Conservation (phyloP, 2,329 filamentous ascomycete genomes). For the Pyrenochaeta sp. region DNA sequence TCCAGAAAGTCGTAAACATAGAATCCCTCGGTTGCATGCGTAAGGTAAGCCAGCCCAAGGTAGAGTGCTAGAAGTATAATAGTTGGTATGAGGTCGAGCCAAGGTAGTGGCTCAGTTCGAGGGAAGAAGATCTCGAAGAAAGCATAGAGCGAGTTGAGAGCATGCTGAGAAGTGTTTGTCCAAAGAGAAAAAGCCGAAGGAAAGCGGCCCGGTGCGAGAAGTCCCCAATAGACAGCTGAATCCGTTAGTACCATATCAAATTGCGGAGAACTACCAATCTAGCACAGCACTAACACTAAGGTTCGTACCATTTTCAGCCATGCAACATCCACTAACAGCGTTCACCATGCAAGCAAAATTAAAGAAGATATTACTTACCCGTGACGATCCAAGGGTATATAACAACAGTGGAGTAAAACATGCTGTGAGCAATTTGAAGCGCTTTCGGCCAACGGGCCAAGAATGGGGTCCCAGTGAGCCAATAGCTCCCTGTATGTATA, state of each 20-base stretch:
- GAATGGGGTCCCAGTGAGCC: conserved; percentile 47
- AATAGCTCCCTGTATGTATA: conserved; percentile 74
- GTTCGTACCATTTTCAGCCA: background rate
- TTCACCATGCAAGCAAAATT: background rate
- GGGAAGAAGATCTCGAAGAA: conserved; percentile 78
- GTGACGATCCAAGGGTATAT: conserved; percentile 56
- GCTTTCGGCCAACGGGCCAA: conserved; percentile 49
- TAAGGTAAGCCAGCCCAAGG: conserved; percentile 77
- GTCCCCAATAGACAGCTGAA: conserved; percentile 54
- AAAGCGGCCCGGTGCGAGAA: conserved; percentile 48
- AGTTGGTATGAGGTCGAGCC: conserved; percentile 72
- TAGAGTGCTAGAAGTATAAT: conserved; percentile 77
- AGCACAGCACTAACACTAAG: background rate
- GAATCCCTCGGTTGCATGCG: conserved; percentile 71
- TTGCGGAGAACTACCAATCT: background rate
- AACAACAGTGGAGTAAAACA: conserved; percentile 54
- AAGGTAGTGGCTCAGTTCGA: conserved; percentile 69
- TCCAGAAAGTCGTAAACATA: conserved; percentile 86
- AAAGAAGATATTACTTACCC: conserved; percentile 40
- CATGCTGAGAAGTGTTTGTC: conserved; percentile 77
- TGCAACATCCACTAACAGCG: background rate
- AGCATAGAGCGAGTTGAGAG: conserved; percentile 75
- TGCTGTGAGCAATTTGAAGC: conserved; percentile 50
- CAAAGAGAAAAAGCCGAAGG: conserved; percentile 50
- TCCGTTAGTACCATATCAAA: conserved; percentile 17